phyloP scores from a whole-genome alignment of 441 rosid species.

The Euphorbia schlechtendalii region DNA sequence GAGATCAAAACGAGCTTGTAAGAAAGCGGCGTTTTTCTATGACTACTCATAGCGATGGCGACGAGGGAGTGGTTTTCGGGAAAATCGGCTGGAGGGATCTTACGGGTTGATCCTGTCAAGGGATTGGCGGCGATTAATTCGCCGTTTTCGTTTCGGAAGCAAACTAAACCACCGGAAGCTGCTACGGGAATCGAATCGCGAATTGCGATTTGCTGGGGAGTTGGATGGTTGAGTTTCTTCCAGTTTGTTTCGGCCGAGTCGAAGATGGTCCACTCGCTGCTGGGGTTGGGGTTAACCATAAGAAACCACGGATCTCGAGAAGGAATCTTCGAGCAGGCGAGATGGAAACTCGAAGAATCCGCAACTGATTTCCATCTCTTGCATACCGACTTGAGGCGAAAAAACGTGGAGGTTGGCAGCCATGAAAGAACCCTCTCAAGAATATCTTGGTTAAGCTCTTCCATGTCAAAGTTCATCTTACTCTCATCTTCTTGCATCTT shows the following conservation, averaged over 20 bases:
- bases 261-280: constrained; percentile 46
- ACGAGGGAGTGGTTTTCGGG: constrained; percentile 37
- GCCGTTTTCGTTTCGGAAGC: constrained; percentile 47
- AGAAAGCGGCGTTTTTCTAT: constrained; percentile 22
- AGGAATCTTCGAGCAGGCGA: constrained; percentile 65
- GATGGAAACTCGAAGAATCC: constrained; percentile 58
- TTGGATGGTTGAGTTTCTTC: constrained; percentile 46
- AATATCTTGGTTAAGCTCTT: constrained; percentile 64
- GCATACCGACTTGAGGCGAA: constrained; percentile 64
- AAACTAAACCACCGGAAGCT: constrained; percentile 73
- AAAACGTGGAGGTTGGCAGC: constrained; percentile 65
- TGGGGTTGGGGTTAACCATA: constrained; percentile 44
- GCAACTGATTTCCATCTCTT: constrained; percentile 73
- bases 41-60: constrained; percentile 58
- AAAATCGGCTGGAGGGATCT: constrained; percentile 35
- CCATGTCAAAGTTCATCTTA: constrained; percentile 37
- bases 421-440: constrained; percentile 79
- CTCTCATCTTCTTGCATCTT: constrained; percentile 34
- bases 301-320: constrained; percentile 77
- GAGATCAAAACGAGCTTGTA: constrained; percentile 62
- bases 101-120: constrained; percentile 46
- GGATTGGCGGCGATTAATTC: constrained; percentile 56
- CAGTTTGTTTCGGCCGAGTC: constrained; percentile 62
- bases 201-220: no score
- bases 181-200: constrained; percentile 59